Percentiles rank a stretch among this genome's conserved stretches.
phyloP scores from a whole-genome alignment of 2,329 filamentous ascomycete genomes.

The Diaporthe sp. region DNA sequence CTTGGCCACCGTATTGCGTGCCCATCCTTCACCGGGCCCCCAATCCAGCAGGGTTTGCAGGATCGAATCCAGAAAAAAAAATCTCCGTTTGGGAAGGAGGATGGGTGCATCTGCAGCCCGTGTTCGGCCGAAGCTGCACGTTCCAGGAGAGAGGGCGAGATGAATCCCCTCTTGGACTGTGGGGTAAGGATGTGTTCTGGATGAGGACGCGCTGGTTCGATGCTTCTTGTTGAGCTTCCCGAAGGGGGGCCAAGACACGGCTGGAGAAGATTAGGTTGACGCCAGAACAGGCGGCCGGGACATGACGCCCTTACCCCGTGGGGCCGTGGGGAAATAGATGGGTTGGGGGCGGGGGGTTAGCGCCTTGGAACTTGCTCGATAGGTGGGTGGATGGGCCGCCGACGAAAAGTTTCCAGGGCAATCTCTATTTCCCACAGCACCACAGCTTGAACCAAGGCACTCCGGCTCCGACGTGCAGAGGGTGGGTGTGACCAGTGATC shows the following conservation, averaged over 20 bases:
- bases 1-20: slow-evolving; percentile 10
- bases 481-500: not conserved
- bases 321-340: slow-evolving; percentile 28
- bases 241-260: slow-evolving; percentile 26
- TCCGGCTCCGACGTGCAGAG: slow-evolving; percentile 27
- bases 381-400: not conserved
- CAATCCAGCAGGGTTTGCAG: slow-evolving; percentile 18
- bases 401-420: not conserved
- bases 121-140: slow-evolving; percentile 21
- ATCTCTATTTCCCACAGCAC: not conserved
- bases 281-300: slow-evolving; percentile 33
- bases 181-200: slow-evolving; percentile 18
- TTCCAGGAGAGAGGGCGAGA: slow-evolving; percentile 21
- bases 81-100: slow-evolving; percentile 13
- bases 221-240: slow-evolving; percentile 12
- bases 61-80: not conserved
- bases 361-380: slow-evolving; percentile 24
- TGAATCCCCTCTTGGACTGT: slow-evolving; percentile 18
- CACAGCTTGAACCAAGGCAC: not conserved
- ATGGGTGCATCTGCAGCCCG: slow-evolving; percentile 21
- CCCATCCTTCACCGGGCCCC: not conserved
- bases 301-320: slow-evolving; percentile 25
- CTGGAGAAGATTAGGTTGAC: slow-evolving; percentile 34
- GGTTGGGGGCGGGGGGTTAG: slow-evolving; percentile 25
- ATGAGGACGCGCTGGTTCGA: slow-evolving; percentile 16